These are phyloP conservation scores for Blastocystis sp. DNA, from an alignment of 352 stramenopile species.

Conservation along the genomic window DNA sequence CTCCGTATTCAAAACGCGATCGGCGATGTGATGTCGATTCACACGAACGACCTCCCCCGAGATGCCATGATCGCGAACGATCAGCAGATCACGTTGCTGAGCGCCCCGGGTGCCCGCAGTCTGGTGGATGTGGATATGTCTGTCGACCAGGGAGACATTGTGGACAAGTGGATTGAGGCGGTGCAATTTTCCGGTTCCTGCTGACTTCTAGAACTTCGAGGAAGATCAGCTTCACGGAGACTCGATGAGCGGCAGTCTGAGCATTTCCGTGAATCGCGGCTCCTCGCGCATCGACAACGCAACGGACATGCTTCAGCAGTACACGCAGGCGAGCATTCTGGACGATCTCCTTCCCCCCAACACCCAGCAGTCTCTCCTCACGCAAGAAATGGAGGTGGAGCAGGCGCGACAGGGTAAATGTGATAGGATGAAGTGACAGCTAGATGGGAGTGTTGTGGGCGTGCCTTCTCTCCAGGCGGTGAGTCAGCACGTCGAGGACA, in stretches of 20 bases:
- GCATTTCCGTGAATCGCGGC: not conserved
- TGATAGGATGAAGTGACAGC: not conserved
- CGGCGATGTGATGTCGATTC: conserved; percentile 15
- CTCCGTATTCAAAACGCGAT: conserved; percentile 22
- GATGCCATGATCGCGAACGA: conserved; percentile 2
- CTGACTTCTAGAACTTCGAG: conserved; percentile 11
- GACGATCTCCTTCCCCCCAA: conserved; percentile 5
- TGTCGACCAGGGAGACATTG: conserved; percentile 6
- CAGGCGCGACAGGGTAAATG: not conserved
- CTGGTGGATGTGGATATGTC: conserved; percentile 20
- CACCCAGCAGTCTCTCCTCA: not conserved
- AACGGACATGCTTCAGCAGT: conserved; percentile 14
- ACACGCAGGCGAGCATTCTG: conserved; percentile 35
- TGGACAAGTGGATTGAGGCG: conserved; percentile 18
- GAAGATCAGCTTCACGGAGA: not conserved
- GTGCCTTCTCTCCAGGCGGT: no score
- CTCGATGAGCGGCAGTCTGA: not conserved
- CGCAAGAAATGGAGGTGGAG: conserved; percentile 26
- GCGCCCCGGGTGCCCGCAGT: not conserved
- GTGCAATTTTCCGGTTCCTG: not conserved
- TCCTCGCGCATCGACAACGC: not conserved
- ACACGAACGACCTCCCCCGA: not conserved
- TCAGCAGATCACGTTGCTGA: conserved; percentile 21
- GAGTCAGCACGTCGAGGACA: conserved; percentile 5
- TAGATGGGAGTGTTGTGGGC: not conserved